Conservation (phyloP, 306 rosid species). For the Hippophae tibetana region DNA sequence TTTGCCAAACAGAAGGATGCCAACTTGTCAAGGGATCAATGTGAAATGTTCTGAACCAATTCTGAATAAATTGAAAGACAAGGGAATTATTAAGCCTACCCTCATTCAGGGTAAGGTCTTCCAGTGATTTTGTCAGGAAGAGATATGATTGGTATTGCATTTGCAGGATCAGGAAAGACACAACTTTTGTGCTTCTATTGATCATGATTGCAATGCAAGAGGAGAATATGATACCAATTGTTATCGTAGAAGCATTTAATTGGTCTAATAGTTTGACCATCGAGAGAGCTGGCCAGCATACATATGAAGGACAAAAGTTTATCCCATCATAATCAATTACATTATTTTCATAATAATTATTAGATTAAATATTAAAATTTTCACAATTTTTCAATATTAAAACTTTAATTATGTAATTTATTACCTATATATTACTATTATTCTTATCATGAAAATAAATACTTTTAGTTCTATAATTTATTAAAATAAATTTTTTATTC, state of each 20-base stretch:
- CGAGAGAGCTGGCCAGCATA: constrained; percentile 92
- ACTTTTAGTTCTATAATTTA: too few species aligned
- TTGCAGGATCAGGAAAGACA: constrained; percentile 87
- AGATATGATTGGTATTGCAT: constrained; percentile 95
- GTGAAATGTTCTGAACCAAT: constrained; percentile 87
- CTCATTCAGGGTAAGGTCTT: constrained; percentile 95
- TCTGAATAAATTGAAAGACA: constrained; percentile 63
- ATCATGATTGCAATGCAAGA: constrained; percentile 89
- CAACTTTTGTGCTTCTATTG: constrained; percentile 81
- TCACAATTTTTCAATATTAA: too few species aligned
- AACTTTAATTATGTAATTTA: too few species aligned
- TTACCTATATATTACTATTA: too few species aligned
- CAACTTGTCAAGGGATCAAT: constrained; percentile 26
- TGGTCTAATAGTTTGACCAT: constrained; percentile 72
- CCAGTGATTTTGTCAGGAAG: constrained; percentile 84
- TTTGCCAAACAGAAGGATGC: constrained; percentile 54
- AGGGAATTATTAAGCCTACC: constrained; percentile 88
- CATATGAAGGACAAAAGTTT: constrained; percentile 78
- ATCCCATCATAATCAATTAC: too few species aligned
- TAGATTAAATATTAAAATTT: too few species aligned
- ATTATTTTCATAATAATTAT: too few species aligned
- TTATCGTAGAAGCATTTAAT: constrained; percentile 86
- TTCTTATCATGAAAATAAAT: too few species aligned
- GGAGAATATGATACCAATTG: constrained; percentile 87
- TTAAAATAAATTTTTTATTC: too few species aligned